Evolutionary conservation across 768 basidiomycete species (phyloP).

Genomic region (Auricularia cornea): DNA sequence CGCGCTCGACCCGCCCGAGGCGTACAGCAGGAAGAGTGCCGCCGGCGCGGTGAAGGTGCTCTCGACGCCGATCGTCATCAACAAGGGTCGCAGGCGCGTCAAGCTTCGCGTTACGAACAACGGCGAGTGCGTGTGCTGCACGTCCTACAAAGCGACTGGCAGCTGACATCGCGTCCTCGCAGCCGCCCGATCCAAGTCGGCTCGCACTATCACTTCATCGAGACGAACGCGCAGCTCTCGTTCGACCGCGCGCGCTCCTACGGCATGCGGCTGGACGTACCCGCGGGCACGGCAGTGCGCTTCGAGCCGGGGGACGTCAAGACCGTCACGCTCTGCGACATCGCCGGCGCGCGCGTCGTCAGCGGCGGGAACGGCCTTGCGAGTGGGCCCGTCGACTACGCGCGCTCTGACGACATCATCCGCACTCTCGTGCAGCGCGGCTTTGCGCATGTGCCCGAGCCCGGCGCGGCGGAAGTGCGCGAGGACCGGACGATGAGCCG

Average conservation of each 20-base stretch:
- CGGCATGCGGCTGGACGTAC: constrained; percentile 82
- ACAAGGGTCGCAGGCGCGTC: constrained; percentile 51
- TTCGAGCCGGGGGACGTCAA: constrained; percentile 92
- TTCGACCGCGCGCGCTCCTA: constrained; percentile 82
- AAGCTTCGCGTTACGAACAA: constrained; percentile 69
- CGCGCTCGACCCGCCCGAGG: constrained; percentile 40
- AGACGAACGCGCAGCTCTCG: constrained; percentile 69
- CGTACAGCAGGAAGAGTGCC: constrained; percentile 43
- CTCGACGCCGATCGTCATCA: constrained; percentile 63
- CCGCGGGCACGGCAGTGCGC: constrained; percentile 90
- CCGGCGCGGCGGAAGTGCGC: constrained; percentile 44
- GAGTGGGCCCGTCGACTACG: constrained; percentile 41
- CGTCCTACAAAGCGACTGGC: neutral
- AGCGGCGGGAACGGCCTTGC: constrained; percentile 77
- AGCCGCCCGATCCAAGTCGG: constrained; percentile 49
- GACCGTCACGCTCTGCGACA: constrained; percentile 71
- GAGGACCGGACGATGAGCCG: constrained; percentile 51
- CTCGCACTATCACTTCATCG: constrained; percentile 91
- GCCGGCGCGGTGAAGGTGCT: constrained; percentile 73
- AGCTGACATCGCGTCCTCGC: constrained; percentile 8
- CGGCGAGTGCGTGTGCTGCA: constrained; percentile 80
- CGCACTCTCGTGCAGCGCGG: constrained; percentile 43
- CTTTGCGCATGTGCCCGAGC: constrained; percentile 66
- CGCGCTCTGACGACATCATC: constrained; percentile 40
- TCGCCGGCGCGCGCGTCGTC: constrained; percentile 63